A percentile compares a stretch with the other conserved stretches of the same genome.
phyloP scores from a whole-genome alignment of 2,329 filamentous ascomycete species.

The Helotiales sp. region DNA sequence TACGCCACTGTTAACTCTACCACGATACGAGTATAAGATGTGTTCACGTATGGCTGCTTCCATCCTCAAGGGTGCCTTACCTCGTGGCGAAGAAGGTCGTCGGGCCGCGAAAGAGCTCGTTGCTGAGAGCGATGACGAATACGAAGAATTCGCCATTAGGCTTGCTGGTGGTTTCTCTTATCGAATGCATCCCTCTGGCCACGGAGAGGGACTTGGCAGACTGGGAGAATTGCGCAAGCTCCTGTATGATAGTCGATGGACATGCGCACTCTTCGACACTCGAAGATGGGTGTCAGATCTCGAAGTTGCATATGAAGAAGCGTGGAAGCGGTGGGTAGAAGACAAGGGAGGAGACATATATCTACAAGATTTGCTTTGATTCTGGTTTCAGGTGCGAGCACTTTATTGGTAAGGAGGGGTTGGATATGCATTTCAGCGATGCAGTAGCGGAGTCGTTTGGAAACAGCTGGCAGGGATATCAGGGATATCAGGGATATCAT shows the following conservation, averaged over 20 bases:
- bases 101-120: slow-evolving; percentile 74
- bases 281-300: slow-evolving; percentile 86
- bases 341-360: slow-evolving; percentile 93
- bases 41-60: slow-evolving; percentile 97
- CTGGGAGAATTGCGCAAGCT: slow-evolving; percentile 77
- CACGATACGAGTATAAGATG: slow-evolving; percentile 97
- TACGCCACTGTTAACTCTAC: slow-evolving; percentile 86
- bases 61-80: slow-evolving; percentile 86
- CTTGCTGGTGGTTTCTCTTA: slow-evolving; percentile 68
- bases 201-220: slow-evolving; percentile 62
- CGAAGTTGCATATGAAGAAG: slow-evolving; percentile 83
- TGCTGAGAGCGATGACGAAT: slow-evolving; percentile 74
- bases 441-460: background rate
- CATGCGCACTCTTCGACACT: slow-evolving; percentile 87
- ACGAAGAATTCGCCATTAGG: slow-evolving; percentile 74
- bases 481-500: too few relatives aligned
- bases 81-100: slow-evolving; percentile 66
- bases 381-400: background rate
- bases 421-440: background rate
- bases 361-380: slow-evolving; percentile 45
- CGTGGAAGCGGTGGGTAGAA: slow-evolving; percentile 84
- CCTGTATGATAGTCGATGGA: slow-evolving; percentile 82
- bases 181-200: slow-evolving; percentile 41
- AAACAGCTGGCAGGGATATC: background rate
- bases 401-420: background rate